Evolutionary conservation across 179 eudicot species (phyloP).

Genomic region (Patellifolia procumbens): DNA sequence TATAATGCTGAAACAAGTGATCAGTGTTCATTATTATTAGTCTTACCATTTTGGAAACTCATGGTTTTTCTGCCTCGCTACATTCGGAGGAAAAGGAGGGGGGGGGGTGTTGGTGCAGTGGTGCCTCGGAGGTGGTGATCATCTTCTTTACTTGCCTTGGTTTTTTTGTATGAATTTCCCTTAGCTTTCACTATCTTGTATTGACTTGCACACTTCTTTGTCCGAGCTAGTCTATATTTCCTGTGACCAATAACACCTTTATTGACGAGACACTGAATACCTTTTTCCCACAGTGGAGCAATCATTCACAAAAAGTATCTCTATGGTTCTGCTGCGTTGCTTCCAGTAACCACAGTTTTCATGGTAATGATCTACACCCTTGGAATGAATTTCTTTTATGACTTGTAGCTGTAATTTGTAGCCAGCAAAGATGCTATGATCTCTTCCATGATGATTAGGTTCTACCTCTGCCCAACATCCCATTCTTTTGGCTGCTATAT

Average conservation of each 20-base stretch:
- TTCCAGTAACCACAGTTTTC: conserved; percentile 70
- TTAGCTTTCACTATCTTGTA: conserved; percentile 5
- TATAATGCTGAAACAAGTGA: not conserved
- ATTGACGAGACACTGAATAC: conserved; percentile 12
- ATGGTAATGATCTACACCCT: conserved; percentile 44
- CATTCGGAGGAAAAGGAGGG: no score
- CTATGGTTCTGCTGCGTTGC: conserved; percentile 82
- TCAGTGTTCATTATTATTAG: not conserved
- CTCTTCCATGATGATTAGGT: conserved; percentile 47
- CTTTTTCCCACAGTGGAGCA: conserved; percentile 62
- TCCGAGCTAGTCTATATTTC: conserved; percentile 8
- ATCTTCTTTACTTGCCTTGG: not conserved
- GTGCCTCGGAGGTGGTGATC: not conserved
- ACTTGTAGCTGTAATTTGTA: not conserved
- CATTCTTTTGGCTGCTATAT: conserved; percentile 93
- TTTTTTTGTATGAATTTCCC: not conserved
- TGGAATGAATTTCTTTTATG: not conserved
- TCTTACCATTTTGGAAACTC: not conserved
- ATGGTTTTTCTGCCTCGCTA: not conserved
- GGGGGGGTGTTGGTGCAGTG: no score
- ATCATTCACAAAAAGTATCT: conserved; percentile 82
- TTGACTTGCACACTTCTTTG: conserved; percentile 1
- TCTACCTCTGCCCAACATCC: conserved; percentile 94
- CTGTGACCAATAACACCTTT: not conserved
- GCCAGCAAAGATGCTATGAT: not conserved